phyloP scores from a whole-genome alignment of 805 yeast genomes.

The Metschnikowia vanudenii region DNA sequence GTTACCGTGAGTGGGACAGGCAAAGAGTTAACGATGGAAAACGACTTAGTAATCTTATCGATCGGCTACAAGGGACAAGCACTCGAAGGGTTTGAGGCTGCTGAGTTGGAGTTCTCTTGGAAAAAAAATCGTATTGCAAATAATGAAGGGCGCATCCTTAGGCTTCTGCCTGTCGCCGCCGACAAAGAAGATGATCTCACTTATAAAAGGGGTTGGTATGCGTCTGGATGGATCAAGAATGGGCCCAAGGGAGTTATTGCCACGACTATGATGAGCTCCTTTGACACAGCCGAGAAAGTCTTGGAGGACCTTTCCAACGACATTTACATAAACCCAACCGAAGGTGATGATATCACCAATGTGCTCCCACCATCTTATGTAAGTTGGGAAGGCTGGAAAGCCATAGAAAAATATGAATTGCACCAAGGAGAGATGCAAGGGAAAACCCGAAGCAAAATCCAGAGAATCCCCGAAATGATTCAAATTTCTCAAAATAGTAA shows the following conservation, averaged over 20 bases:
- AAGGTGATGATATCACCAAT: slow-evolving; percentile 14
- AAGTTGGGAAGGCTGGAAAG: slow-evolving; percentile 67
- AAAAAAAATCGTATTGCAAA: slow-evolving; percentile 29
- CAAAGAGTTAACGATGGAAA: slow-evolving; percentile 30
- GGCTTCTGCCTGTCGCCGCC: slow-evolving; percentile 15
- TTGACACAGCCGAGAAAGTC: slow-evolving; percentile 66
- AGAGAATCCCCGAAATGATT: slow-evolving; percentile 49
- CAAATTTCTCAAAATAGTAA: neutral
- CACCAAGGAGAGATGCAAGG: slow-evolving; percentile 46
- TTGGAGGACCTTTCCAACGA: slow-evolving; percentile 50
- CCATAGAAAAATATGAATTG: slow-evolving; percentile 53
- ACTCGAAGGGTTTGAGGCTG: slow-evolving; percentile 53
- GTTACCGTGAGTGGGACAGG: slow-evolving; percentile 36
- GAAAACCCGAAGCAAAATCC: slow-evolving; percentile 59
- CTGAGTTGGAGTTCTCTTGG: slow-evolving; percentile 28
- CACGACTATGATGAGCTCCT: slow-evolving; percentile 82
- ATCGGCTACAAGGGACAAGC: slow-evolving; percentile 80
- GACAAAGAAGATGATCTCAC: slow-evolving; percentile 21
- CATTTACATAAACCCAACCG: slow-evolving; percentile 21
- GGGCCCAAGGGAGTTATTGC: slow-evolving; percentile 92
- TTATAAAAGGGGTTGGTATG: slow-evolving; percentile 55
- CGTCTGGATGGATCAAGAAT: slow-evolving; percentile 86
- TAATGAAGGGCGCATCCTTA: slow-evolving; percentile 33
- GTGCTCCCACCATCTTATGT: slow-evolving; percentile 28
- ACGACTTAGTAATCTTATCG: slow-evolving; percentile 73